These are phyloP conservation scores for Vitis rupestris DNA, from an alignment of 164 flowering plant genomes.

Conservation along the genomic window DNA sequence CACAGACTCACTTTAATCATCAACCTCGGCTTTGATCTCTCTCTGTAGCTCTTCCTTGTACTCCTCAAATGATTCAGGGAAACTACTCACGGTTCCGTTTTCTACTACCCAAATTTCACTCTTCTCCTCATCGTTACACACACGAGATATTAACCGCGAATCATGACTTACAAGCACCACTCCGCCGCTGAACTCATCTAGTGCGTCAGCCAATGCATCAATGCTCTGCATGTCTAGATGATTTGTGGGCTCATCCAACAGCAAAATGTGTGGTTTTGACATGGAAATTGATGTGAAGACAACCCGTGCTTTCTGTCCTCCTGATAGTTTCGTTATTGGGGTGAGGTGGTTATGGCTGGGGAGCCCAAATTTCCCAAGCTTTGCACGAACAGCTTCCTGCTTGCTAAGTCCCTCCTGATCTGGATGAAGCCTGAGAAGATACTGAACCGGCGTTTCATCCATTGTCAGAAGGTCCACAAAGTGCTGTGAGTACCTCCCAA, in stretches of 20 bases:
- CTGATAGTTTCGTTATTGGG: conserved; percentile 77
- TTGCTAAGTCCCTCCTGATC: conserved; percentile 82
- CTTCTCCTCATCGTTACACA: conserved; percentile 75
- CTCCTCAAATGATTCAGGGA: conserved; percentile 66
- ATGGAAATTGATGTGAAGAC: conserved; percentile 82
- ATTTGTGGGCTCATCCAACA: conserved; percentile 66
- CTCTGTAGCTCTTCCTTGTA: conserved; percentile 68
- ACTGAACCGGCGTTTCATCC: conserved; percentile 83
- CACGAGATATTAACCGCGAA: conserved; percentile 75
- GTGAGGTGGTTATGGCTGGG: conserved; percentile 83
- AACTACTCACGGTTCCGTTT: conserved; percentile 54
- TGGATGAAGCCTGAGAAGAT: conserved; percentile 79
- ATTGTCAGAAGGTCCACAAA: conserved; percentile 75
- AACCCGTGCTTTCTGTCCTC: conserved; percentile 81
- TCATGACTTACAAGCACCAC: conserved; percentile 86
- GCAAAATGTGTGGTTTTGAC: conserved; percentile 76
- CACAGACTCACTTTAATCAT: conserved; percentile 36
- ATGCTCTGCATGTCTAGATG: conserved; percentile 91
- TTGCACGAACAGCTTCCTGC: conserved; percentile 82
- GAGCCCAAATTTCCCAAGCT: conserved; percentile 84
- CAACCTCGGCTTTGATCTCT: conserved; percentile 75
- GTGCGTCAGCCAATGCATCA: conserved; percentile 80
- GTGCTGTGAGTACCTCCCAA: conserved; percentile 84
- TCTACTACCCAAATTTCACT: conserved; percentile 81
- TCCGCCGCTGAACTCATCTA: conserved; percentile 80